A percentile compares a stretch with the other conserved stretches of the same genome.
These are phyloP conservation scores for Pseudoscleropodium purum DNA, from an alignment of 225 moss, liverwort and hornwort species.

Conservation along the genomic window DNA sequence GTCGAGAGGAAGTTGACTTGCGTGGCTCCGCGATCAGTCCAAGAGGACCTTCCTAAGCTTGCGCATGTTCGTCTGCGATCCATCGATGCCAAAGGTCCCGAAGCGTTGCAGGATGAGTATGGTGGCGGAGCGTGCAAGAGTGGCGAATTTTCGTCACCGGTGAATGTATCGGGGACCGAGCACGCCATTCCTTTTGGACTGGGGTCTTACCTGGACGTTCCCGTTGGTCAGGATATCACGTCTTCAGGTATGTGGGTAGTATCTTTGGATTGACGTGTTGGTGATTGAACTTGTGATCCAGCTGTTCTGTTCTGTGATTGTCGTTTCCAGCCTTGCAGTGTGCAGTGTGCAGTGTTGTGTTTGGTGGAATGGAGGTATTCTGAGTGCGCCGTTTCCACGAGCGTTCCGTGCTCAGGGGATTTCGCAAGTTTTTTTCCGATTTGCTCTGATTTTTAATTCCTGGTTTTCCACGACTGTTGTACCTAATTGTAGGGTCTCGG, in stretches of 20 bases:
- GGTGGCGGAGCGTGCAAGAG: conserved; percentile 31
- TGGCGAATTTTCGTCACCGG: conserved; percentile 38
- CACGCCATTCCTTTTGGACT: conserved; percentile 58
- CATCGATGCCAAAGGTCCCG: conserved; percentile 55
- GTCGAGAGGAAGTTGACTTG: conserved; percentile 36
- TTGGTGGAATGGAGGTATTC: background rate
- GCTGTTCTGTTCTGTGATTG: background rate
- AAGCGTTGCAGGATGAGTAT: conserved; percentile 35
- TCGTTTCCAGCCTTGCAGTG: background rate
- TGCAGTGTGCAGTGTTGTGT: background rate
- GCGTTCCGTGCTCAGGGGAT: background rate
- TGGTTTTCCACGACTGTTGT: conserved; percentile 13
- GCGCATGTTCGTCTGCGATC: conserved; percentile 89
- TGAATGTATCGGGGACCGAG: conserved; percentile 24
- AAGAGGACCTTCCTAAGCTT: conserved; percentile 82
- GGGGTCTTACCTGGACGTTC: conserved; percentile 89
- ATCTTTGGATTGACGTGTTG: background rate
- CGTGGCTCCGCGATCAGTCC: conserved; percentile 34
- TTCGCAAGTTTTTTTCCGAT: background rate
- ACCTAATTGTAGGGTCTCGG: conserved; percentile 47
- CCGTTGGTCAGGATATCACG: conserved; percentile 85
- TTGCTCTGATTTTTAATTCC: conserved; percentile 16
- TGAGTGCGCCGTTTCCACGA: background rate
- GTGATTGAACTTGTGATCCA: background rate
- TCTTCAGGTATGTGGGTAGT: conserved; percentile 58